Evolutionary conservation across 2,329 filamentous ascomycete species (phyloP), one percentile per base, ranked within the genome.

Genomic region (Hypoxylon sp.): DNA sequence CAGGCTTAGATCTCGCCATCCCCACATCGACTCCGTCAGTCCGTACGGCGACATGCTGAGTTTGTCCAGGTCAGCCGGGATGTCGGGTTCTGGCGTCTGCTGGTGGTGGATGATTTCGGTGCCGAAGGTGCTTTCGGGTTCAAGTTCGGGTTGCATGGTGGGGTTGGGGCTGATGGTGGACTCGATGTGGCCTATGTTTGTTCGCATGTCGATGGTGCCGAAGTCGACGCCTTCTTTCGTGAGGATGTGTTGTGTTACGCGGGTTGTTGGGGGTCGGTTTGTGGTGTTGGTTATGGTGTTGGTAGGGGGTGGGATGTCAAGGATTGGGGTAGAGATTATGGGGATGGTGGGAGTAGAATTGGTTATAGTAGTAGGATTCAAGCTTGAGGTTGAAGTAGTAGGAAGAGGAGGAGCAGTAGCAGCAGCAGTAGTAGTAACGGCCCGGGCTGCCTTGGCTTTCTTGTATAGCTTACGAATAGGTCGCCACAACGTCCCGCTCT

Each of bases 391-490:
- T n/a, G n/a, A n/a, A n/a, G n/a, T n/a, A n/a, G n/a, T n/a, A n/a
- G n/a, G n/a, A n/a, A n/a, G n/a, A n/a, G n/a, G n/a, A 21, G 21
- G 3, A 20, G 12, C 7, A 23, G 26, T 30, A 12, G 31, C 29
- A 3, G 27, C 19, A 12, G 19, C 15, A 7, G 35, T 27, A 5
- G 21, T 26, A 3, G 67, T 67, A 42, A 68, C 67, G 3, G 65
- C 61, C 29, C 73, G 67, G 5, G 71, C 75, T 3, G 69, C 70
- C 59, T 67, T 73, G 0, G 80, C 80, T 62, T 77, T 78, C 53
- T 73, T 75, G 52, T 79, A 69, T 3, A 83, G 65, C 62, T 80
- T 82, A 60, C 75, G 75, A 19, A 83, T 75, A 1, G 80, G 80
- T 27, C 74, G 69, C 80, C 80, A 83, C 5, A 83, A 70, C 43